phyloP scores from a whole-genome alignment of 2,329 filamentous ascomycete species.

The Raffaelea albimanens region DNA sequence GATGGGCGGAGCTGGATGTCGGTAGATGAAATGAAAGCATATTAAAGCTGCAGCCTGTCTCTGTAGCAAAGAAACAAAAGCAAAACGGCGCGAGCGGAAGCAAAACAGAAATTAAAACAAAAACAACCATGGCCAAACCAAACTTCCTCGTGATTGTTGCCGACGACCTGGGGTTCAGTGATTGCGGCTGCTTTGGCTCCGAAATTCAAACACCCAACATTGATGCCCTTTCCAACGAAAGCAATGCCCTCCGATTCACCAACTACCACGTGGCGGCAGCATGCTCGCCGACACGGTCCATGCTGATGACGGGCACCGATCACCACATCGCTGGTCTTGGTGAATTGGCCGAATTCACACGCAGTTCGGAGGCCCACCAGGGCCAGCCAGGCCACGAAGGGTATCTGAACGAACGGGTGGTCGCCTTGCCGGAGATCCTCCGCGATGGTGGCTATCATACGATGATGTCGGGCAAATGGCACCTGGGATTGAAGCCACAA shows the following conservation, averaged over 20 bases:
- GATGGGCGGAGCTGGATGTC: no score
- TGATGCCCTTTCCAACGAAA: conserved; percentile 21
- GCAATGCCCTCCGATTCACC: conserved; percentile 42
- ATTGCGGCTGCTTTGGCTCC: conserved; percentile 20
- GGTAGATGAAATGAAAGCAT: no score
- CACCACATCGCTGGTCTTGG: conserved; percentile 50
- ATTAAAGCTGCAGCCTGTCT: no score
- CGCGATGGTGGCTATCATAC: conserved; percentile 50
- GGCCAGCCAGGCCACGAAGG: conserved; percentile 52
- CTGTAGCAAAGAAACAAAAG: no score
- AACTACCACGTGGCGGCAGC: conserved; percentile 56
- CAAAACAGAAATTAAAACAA: no score
- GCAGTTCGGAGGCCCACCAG: conserved; percentile 15
- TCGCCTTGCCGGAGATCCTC: conserved; percentile 47
- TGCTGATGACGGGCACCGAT: conserved; percentile 58
- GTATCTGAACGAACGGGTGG: conserved; percentile 52
- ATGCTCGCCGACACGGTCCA: conserved; percentile 54
- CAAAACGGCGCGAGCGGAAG: no score
- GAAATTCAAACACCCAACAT: conserved; percentile 24
- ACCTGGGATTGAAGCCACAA: conserved; percentile 36
- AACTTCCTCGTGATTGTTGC: conserved; percentile 25
- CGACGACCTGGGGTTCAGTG: conserved; percentile 23
- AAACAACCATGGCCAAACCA: no score
- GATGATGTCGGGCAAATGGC: conserved; percentile 55
- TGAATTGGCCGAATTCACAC: conserved; percentile 40